Evolutionary conservation across 306 rosid genomes (phyloP).

Genomic region (Oemleria cerasiformis): DNA sequence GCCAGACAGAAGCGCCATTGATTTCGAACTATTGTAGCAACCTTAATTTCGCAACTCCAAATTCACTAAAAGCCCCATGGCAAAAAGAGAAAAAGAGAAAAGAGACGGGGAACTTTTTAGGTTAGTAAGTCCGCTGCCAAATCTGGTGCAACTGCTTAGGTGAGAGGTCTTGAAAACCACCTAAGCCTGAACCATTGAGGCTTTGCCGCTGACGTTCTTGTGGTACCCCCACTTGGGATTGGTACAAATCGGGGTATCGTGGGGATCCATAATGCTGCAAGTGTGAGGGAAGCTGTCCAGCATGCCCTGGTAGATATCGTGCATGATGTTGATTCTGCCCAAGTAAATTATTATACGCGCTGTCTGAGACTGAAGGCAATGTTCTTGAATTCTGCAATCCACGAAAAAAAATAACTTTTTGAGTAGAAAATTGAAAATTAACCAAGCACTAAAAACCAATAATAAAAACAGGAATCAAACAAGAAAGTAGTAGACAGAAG

Average conservation of each 20-base stretch:
- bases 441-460: neutral
- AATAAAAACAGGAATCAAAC: neutral
- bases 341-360: constrained; percentile 26
- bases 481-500: too few relatives aligned
- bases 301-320: constrained; percentile 30
- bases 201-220: constrained; percentile 36
- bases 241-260: constrained; percentile 19
- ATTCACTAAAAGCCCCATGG: constrained; percentile 27
- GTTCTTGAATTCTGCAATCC: constrained; percentile 31
- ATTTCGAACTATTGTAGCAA: constrained; percentile 12
- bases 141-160: constrained; percentile 42
- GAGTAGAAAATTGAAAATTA: neutral
- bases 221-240: constrained; percentile 22
- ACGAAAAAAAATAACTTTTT: neutral
- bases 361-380: constrained; percentile 18
- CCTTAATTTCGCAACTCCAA: constrained; percentile 33
- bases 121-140: constrained; percentile 45
- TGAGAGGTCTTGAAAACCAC: constrained; percentile 27
- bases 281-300: constrained; percentile 26
- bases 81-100: neutral
- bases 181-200: constrained; percentile 13
- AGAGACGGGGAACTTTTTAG: neutral
- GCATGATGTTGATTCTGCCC: constrained; percentile 27
- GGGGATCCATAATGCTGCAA: constrained; percentile 26
- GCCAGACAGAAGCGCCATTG: constrained; percentile 29